Evolutionary conservation across 441 rosid species (phyloP).

Genomic region (Pelargonium citronellum): DNA sequence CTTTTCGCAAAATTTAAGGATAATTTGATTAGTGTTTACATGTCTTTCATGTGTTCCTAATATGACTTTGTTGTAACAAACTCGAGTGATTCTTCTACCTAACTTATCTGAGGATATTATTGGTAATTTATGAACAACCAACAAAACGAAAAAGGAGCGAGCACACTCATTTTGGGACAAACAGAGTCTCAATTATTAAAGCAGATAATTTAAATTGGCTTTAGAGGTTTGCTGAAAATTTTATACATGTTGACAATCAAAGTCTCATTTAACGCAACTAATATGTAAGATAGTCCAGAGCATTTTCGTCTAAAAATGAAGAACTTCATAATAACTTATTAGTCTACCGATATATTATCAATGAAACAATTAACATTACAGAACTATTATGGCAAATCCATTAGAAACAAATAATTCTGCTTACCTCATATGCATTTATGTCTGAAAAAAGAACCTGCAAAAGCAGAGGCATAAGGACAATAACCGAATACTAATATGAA

Average conservation of each 20-base stretch:
- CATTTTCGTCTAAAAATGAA: neutral
- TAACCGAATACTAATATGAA: neutral
- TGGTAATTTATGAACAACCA: neutral
- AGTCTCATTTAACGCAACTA: too few relatives aligned
- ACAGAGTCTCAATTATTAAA: too few relatives aligned
- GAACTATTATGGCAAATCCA: neutral
- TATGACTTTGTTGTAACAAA: neutral
- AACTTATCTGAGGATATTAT: too few relatives aligned
- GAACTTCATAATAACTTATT: neutral
- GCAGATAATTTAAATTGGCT: too few relatives aligned
- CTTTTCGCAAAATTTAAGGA: too few relatives aligned
- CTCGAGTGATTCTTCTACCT: too few relatives aligned
- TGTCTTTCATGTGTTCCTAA: too few relatives aligned
- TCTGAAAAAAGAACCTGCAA: constrained; percentile 82
- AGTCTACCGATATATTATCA: neutral
- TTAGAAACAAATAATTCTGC: neutral
- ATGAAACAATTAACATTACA: neutral
- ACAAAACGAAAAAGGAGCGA: neutral
- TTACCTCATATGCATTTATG: constrained; percentile 69
- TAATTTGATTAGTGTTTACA: too few relatives aligned
- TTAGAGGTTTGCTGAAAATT: too few relatives aligned
- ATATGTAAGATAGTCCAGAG: neutral
- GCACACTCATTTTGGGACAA: too few relatives aligned
- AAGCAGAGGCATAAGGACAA: neutral
- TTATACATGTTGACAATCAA: too few relatives aligned